phyloP scores from a whole-genome alignment of 1,284 basidiomycete genomes.

The Cryptococcus sp. region DNA sequence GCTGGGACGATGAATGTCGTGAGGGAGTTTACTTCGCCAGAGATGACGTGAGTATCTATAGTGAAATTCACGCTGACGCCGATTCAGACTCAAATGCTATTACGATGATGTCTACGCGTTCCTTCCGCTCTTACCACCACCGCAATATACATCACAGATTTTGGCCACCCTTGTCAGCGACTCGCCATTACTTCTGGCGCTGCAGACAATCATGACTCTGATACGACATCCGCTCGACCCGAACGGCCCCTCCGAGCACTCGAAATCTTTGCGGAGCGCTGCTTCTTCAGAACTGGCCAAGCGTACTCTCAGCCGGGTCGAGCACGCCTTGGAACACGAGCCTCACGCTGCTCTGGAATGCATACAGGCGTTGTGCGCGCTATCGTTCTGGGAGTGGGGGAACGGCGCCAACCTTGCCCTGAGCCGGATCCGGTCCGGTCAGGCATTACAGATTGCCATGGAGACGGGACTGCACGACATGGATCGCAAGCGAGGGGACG shows the following conservation, averaged over 20 bases:
- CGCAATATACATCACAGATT: constrained; percentile 40
- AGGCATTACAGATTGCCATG: constrained; percentile 48
- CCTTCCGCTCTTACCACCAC: constrained; percentile 49
- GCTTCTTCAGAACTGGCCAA: constrained; percentile 32
- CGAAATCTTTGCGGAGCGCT: constrained; percentile 41
- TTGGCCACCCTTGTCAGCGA: constrained; percentile 36
- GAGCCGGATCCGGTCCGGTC: constrained; percentile 33
- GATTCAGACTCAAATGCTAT: constrained; percentile 44
- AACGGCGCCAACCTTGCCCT: constrained; percentile 36
- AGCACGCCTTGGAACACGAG: constrained; percentile 14
- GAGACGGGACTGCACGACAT: constrained; percentile 48
- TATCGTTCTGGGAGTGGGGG: constrained; percentile 52
- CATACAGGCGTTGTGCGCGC: constrained; percentile 48
- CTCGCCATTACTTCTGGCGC: constrained; percentile 50
- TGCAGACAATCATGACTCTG: constrained; percentile 49
- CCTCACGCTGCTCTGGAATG: constrained; percentile 37
- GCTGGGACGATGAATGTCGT: constrained; percentile 44
- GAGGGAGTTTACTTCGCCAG: constrained; percentile 32
- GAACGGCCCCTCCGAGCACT: constrained; percentile 36
- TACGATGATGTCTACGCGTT: constrained; percentile 54
- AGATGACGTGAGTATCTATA: constrained; percentile 40
- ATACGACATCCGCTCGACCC: constrained; percentile 49
- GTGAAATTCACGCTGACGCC: not conserved
- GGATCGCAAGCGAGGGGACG: constrained; percentile 29
- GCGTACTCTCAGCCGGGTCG: constrained; percentile 27